Conservation (phyloP, 2,329 filamentous ascomycete genomes). For the Colletotrichum tropicicola region DNA sequence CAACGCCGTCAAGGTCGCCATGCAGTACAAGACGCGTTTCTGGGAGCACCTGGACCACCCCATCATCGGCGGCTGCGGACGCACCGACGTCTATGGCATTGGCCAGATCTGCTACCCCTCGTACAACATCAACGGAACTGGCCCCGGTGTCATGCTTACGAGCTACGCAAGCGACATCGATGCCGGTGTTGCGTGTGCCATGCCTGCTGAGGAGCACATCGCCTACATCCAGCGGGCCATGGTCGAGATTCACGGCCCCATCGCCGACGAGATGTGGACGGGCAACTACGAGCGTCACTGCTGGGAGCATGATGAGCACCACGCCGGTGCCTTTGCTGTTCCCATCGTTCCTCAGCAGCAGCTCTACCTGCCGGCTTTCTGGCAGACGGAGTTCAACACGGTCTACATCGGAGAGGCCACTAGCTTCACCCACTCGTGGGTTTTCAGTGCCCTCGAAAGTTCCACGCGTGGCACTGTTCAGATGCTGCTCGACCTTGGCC, state of each 20-base stretch:
- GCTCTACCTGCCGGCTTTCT: slow-evolving; percentile 68
- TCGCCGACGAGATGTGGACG: slow-evolving; percentile 59
- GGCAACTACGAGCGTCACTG: slow-evolving; percentile 66
- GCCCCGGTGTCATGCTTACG: slow-evolving; percentile 60
- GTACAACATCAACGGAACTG: slow-evolving; percentile 59
- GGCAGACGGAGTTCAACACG: slow-evolving; percentile 61
- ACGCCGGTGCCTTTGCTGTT: slow-evolving; percentile 63
- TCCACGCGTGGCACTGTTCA: slow-evolving; percentile 65
- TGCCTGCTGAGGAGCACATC: slow-evolving; percentile 62
- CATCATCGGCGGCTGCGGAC: slow-evolving; percentile 57
- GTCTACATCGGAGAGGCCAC: slow-evolving; percentile 45
- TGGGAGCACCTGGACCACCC: slow-evolving; percentile 39
- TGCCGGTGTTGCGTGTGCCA: slow-evolving; percentile 49
- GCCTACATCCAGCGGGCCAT: slow-evolving; percentile 62
- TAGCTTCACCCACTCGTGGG: slow-evolving; percentile 68
- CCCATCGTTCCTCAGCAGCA: slow-evolving; percentile 64
- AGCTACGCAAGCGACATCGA: slow-evolving; percentile 52
- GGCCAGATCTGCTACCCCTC: slow-evolving; percentile 62
- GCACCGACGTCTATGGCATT: slow-evolving; percentile 55
- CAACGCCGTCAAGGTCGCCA: slow-evolving; percentile 50
- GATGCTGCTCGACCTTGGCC: slow-evolving; percentile 60
- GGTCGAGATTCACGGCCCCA: slow-evolving; percentile 59
- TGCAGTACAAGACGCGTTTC: slow-evolving; percentile 64
- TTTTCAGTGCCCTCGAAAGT: slow-evolving; percentile 58
- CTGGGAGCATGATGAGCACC: slow-evolving; percentile 65